Evolutionary conservation across 768 basidiomycete species (phyloP).

Genomic region (Tylopilus vinaceipallidus): DNA sequence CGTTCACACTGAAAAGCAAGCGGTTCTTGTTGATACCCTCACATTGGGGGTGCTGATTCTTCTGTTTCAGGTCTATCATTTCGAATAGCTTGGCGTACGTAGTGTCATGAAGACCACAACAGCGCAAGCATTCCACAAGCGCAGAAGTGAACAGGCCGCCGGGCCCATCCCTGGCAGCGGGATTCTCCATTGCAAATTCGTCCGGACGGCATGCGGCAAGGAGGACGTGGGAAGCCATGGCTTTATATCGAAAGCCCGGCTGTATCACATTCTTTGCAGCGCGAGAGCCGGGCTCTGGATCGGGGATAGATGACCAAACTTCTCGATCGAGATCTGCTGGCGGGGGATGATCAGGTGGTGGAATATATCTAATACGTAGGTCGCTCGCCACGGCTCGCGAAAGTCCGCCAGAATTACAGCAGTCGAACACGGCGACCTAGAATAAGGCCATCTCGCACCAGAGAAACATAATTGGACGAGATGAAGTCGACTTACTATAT

Average conservation of each 20-base stretch:
- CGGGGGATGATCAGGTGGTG: constrained; percentile 8
- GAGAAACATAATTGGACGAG: background rate
- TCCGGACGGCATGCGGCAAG: constrained; percentile 23
- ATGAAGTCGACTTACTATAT: constrained; percentile 9
- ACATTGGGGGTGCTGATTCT: constrained; percentile 19
- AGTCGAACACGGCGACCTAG: constrained; percentile 20
- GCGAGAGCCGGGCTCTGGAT: constrained; percentile 5
- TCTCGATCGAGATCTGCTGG: constrained; percentile 14
- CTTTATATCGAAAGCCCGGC: constrained; percentile 13
- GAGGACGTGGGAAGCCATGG: constrained; percentile 19
- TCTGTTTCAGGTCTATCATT: constrained; percentile 4
- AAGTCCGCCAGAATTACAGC: constrained; percentile 22
- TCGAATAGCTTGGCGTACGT: constrained; percentile 14
- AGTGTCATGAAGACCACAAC: constrained; percentile 10
- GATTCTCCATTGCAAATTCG: constrained; percentile 14
- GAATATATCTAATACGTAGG: constrained; percentile 8
- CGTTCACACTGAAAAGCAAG: constrained; percentile 22
- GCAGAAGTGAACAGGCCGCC: constrained; percentile 21
- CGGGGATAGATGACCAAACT: constrained; percentile 1
- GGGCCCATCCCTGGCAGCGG: background rate
- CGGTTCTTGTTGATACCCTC: constrained; percentile 16
- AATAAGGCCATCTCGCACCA: background rate
- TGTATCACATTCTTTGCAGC: constrained; percentile 6
- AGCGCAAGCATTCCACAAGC: constrained; percentile 13
- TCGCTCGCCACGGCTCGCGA: constrained; percentile 1